Evolutionary conservation across 1,139 yeast genomes (phyloP).

Genomic region (Candida pseudoviswanathii): DNA sequence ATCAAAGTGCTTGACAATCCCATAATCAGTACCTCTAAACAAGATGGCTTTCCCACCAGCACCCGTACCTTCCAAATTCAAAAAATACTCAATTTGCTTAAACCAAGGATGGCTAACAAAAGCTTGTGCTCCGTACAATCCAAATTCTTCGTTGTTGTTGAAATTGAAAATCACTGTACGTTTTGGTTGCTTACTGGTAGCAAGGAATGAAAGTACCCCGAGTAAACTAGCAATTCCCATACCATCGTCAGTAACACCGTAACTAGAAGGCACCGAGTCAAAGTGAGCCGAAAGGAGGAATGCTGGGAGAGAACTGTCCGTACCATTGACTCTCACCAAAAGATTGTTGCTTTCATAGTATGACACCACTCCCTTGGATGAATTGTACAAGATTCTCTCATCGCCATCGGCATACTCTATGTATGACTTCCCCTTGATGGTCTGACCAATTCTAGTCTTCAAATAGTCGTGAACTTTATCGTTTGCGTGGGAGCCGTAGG

Average conservation of each 20-base stretch:
- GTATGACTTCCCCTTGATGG: constrained; percentile 30
- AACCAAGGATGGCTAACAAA: constrained; percentile 80
- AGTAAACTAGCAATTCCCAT: constrained; percentile 85
- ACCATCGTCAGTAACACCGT: constrained; percentile 93
- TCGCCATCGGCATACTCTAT: constrained; percentile 54
- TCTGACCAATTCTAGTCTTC: constrained; percentile 39
- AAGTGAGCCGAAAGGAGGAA: constrained; percentile 81
- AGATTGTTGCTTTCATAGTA: constrained; percentile 83
- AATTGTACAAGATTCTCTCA: constrained; percentile 30
- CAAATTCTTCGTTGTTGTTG: constrained; percentile 91
- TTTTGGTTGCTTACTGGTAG: constrained; percentile 53
- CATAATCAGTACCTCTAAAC: constrained; percentile 81
- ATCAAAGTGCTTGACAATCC: constrained; percentile 48
- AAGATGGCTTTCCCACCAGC: constrained; percentile 87
- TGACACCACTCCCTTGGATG: constrained; percentile 38
- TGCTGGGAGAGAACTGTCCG: constrained; percentile 58
- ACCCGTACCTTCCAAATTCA: constrained; percentile 95
- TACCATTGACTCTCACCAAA: constrained; percentile 71
- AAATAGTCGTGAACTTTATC: constrained; percentile 76
- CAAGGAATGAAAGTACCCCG: constrained; percentile 61
- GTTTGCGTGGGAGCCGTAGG: constrained; percentile 76
- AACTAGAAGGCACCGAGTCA: constrained; percentile 87
- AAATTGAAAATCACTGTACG: constrained; percentile 81
- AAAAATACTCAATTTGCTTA: constrained; percentile 59
- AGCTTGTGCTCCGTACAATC: constrained; percentile 78